Conservation (phyloP, 1,284 basidiomycete genomes). For the Cryptococcus sp. region DNA sequence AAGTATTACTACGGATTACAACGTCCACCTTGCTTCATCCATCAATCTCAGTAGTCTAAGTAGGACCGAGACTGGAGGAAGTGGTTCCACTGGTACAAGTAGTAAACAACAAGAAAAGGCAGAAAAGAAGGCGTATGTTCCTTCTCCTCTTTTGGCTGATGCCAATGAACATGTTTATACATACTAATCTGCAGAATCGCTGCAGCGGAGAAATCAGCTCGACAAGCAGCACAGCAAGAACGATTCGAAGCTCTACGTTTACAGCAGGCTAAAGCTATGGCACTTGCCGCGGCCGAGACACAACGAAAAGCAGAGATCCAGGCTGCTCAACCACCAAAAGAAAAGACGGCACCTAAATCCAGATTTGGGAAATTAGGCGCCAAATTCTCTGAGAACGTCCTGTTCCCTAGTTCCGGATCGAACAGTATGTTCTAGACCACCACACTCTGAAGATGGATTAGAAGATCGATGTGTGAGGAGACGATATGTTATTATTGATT, state of each 20-base stretch:
- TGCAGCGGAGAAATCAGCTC: constrained; percentile 23
- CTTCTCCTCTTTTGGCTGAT: background rate
- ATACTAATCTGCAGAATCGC: constrained; percentile 12
- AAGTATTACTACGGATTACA: background rate
- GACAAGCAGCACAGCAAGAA: constrained; percentile 28
- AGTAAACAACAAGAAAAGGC: constrained; percentile 23
- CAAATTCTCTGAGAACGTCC: constrained; percentile 27
- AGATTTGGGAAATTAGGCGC: constrained; percentile 27
- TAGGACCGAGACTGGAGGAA: constrained; percentile 15
- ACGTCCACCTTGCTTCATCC: background rate
- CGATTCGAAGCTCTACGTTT: constrained; percentile 36
- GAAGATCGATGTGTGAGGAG: too few relatives aligned
- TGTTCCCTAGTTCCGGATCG: constrained; percentile 17
- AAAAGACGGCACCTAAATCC: constrained; percentile 11
- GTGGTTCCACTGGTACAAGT: constrained; percentile 22
- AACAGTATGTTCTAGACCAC: constrained; percentile 19
- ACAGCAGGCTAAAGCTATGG: constrained; percentile 33
- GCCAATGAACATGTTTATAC: background rate
- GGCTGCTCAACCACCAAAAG: constrained; percentile 12
- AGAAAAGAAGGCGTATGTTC: constrained; percentile 28
- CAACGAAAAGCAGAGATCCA: constrained; percentile 20
- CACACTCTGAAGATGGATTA: too few relatives aligned
- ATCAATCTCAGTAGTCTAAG: constrained; percentile 1
- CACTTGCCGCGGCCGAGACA: constrained; percentile 21
- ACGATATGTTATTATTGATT: too few relatives aligned